Evolutionary conservation across 345 rosid genomes (phyloP).

Genomic region (Populus deltoides): DNA sequence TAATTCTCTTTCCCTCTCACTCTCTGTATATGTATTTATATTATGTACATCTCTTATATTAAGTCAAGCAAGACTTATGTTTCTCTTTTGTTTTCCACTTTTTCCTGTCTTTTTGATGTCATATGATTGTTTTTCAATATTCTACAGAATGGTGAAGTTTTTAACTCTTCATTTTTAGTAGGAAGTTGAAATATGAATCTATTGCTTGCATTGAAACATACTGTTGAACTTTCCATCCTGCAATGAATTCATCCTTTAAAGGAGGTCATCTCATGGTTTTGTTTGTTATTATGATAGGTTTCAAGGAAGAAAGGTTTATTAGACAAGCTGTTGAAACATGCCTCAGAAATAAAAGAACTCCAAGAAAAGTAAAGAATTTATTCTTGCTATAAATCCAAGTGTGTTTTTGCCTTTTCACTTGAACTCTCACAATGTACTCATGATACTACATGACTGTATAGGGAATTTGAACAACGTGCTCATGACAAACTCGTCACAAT

Average conservation of each 20-base stretch:
- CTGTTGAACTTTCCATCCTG: conserved; percentile 15
- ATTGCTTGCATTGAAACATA: conserved; percentile 3
- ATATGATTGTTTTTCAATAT: neutral
- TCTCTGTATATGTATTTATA: neutral
- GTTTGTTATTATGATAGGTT: conserved; percentile 43
- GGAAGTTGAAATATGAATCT: neutral
- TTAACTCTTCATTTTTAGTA: neutral
- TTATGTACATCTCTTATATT: neutral
- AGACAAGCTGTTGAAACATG: conserved; percentile 58
- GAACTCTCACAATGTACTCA: neutral
- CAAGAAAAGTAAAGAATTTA: conserved; percentile 64
- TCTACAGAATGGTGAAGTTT: conserved; percentile 1
- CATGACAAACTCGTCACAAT: conserved; percentile 71
- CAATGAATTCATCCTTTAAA: neutral
- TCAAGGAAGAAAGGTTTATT: conserved; percentile 64
- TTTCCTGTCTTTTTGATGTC: neutral
- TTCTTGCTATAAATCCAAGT: conserved; percentile 16
- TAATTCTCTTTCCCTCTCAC: neutral
- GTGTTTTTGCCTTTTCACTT: conserved; percentile 13
- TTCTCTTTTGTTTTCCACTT: neutral
- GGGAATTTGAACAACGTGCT: conserved; percentile 71
- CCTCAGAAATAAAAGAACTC: conserved; percentile 53
- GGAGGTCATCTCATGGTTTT: conserved; percentile 3
- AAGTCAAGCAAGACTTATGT: neutral
- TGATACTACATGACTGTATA: conserved; percentile 23